These are phyloP conservation scores for Dacryopinax primogenitus DNA, from an alignment of 768 basidiomycete species.

Conservation along the genomic window DNA sequence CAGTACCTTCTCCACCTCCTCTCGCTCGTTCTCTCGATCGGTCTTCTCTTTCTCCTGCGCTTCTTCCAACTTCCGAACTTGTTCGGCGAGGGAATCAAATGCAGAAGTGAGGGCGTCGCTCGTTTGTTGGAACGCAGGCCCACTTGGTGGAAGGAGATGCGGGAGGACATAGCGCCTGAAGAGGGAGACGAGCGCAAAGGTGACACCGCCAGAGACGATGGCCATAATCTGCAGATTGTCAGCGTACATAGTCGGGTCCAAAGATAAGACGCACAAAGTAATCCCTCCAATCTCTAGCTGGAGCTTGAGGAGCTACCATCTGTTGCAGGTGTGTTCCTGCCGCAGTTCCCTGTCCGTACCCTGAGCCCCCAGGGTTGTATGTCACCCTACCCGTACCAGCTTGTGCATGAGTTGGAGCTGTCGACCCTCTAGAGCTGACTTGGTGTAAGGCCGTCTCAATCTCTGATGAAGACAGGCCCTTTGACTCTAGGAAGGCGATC, in stretches of 20 bases:
- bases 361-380: conserved; percentile 12
- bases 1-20: conserved; percentile 56
- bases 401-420: background rate
- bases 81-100: conserved; percentile 75
- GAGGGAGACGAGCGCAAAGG: conserved; percentile 58
- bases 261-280: conserved; percentile 76
- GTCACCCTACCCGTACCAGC: background rate
- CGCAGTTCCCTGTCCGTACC: conserved; percentile 13
- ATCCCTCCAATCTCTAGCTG: conserved; percentile 87
- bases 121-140: conserved; percentile 81
- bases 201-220: conserved; percentile 73
- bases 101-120: conserved; percentile 72
- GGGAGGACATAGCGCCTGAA: conserved; percentile 56
- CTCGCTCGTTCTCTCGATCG: conserved; percentile 65
- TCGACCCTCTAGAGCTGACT: conserved; percentile 28
- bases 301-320: conserved; percentile 33
- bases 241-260: too few relatives aligned
- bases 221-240: conserved; percentile 91
- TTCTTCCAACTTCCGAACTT: conserved; percentile 65
- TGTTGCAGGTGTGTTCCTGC: conserved; percentile 13
- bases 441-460: conserved; percentile 88
- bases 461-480: conserved; percentile 71
- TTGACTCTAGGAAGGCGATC: conserved; percentile 88
- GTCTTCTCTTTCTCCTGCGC: conserved; percentile 60
- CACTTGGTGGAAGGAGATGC: conserved; percentile 75